Conservation (phyloP, 192 early-diverging fungal genomes). For the Coemansia sp. region DNA sequence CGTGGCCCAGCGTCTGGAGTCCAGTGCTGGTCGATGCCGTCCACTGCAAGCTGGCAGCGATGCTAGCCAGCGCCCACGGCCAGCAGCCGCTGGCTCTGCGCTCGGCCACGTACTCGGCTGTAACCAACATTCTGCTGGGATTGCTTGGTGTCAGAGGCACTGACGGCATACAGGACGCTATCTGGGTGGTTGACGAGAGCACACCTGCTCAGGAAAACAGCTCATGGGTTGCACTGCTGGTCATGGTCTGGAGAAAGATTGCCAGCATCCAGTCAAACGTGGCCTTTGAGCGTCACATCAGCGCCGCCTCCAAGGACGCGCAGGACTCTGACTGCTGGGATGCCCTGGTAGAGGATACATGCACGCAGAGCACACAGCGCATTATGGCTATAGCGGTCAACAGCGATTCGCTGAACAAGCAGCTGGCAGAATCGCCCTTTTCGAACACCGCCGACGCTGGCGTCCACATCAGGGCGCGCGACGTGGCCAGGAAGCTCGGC, state of each 20-base stretch:
- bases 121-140: constrained; percentile 21
- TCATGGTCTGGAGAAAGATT: constrained; percentile 24
- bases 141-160: constrained; percentile 14
- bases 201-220: constrained; percentile 10
- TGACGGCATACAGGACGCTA: constrained; percentile 6
- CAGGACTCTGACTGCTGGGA: constrained; percentile 29
- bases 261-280: constrained; percentile 6
- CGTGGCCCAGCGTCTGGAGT: constrained; percentile 11
- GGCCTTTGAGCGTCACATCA: constrained; percentile 13
- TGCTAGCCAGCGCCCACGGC: constrained; percentile 14
- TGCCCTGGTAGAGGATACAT: constrained; percentile 23
- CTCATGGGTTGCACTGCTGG: constrained; percentile 30
- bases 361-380: constrained; percentile 8
- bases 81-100: not conserved
- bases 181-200: constrained; percentile 16
- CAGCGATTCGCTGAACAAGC: not conserved
- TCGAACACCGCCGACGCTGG: constrained; percentile 6
- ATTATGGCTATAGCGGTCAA: constrained; percentile 1
- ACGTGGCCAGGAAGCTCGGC: not conserved
- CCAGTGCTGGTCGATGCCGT: constrained; percentile 16
- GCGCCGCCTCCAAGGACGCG: constrained; percentile 7
- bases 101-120: constrained; percentile 19
- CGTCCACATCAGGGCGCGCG: constrained; percentile 1
- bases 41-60: constrained; percentile 26
- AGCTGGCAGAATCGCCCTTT: not conserved